Percentiles rank a stretch among this genome's conserved stretches.
These are phyloP conservation scores for Allantophomopsis lycopodina DNA, from an alignment of 2,329 filamentous ascomycete species.

Conservation along the genomic window DNA sequence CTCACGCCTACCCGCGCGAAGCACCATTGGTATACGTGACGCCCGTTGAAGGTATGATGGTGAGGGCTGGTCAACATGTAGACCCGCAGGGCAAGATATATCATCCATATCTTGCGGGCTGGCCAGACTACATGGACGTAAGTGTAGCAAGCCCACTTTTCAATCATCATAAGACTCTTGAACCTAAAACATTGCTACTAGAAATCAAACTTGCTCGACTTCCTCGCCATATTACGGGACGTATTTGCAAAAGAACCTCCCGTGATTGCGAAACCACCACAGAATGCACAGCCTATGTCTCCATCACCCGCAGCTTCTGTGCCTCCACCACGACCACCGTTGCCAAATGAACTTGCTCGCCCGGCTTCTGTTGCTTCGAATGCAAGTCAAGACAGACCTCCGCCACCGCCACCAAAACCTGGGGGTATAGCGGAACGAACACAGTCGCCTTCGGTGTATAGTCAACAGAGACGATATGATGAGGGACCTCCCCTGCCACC, in stretches of 20 bases:
- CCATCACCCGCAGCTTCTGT: constrained; percentile 22
- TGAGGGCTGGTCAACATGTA: constrained; percentile 88
- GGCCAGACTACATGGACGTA: constrained; percentile 84
- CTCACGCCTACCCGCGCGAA: constrained; percentile 77
- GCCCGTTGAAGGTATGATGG: constrained; percentile 75
- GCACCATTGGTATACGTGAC: constrained; percentile 80
- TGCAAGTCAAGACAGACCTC: constrained; percentile 13
- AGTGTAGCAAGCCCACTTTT: constrained; percentile 23
- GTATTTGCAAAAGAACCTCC: constrained; percentile 93
- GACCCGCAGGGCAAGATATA: constrained; percentile 88
- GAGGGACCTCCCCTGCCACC: constrained; percentile 18
- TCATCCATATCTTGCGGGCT: constrained; percentile 87
- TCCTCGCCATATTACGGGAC: constrained; percentile 68
- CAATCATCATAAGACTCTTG: neutral
- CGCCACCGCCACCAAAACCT: constrained; percentile 19
- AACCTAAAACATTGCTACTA: constrained; percentile 19
- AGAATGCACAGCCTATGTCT: constrained; percentile 23
- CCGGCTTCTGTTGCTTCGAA: constrained; percentile 23
- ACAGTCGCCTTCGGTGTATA: constrained; percentile 5
- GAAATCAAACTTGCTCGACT: constrained; percentile 77
- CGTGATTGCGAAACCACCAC: constrained; percentile 59
- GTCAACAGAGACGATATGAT: constrained; percentile 9
- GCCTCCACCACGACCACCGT: constrained; percentile 58
- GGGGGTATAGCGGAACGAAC: constrained; percentile 3
- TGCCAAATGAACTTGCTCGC: constrained; percentile 48